Evolutionary conservation across 441 rosid genomes (phyloP).

Genomic region (Gossypium davidsonii): DNA sequence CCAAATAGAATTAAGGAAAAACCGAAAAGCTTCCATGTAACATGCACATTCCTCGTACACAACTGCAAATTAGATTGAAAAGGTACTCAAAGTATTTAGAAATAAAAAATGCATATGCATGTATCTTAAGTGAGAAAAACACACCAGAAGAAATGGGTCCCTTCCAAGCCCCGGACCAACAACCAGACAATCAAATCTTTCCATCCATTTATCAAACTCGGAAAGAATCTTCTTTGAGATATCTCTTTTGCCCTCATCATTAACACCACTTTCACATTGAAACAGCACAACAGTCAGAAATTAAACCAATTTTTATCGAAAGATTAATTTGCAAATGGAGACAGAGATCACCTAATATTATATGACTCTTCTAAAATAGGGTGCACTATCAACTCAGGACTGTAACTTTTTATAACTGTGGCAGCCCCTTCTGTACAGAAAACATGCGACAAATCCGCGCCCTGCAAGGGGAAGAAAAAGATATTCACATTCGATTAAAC

Average conservation of each 20-base stretch:
- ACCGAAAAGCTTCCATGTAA: neutral
- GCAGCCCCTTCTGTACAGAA: slow-evolving; percentile 96
- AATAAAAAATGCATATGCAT: neutral
- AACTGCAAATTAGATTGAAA: neutral
- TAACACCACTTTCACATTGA: slow-evolving; percentile 24
- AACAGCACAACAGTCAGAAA: slow-evolving; percentile 12
- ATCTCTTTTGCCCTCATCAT: slow-evolving; percentile 46
- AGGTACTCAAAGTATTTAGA: neutral
- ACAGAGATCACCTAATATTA: slow-evolving; percentile 41
- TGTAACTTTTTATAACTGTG: slow-evolving; percentile 82
- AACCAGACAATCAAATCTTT: slow-evolving; percentile 89
- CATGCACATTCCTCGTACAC: neutral
- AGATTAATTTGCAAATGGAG: neutral
- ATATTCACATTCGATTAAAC: slow-evolving; percentile 8
- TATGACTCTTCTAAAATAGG: slow-evolving; percentile 85
- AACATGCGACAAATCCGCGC: slow-evolving; percentile 95
- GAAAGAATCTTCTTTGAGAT: slow-evolving; percentile 49
- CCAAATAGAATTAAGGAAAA: neutral
- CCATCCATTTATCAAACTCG: slow-evolving; percentile 87
- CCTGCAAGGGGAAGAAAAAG: slow-evolving; percentile 34
- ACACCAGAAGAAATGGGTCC: slow-evolving; percentile 81
- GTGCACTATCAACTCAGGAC: slow-evolving; percentile 92
- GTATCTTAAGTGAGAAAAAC: slow-evolving; percentile 15
- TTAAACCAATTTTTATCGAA: neutral
- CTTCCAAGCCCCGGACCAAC: slow-evolving; percentile 98